Evolutionary conservation across 257 asterid genomes (phyloP).

Genomic region (Nicotiana knightiana): DNA sequence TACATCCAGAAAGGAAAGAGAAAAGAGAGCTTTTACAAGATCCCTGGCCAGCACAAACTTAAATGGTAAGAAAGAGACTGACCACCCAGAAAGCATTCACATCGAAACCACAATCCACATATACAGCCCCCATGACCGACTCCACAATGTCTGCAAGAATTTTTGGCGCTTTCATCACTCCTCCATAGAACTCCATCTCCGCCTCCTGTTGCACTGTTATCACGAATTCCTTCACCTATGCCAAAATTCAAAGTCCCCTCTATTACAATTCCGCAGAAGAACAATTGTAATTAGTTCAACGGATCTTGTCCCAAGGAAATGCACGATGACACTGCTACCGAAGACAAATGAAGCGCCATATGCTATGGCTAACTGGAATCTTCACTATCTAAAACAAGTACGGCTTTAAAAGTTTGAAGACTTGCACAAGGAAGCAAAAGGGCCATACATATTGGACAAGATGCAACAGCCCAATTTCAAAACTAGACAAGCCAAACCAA

Average conservation of each 20-base stretch:
- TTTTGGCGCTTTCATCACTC: conserved; percentile 69
- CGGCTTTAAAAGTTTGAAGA: not conserved
- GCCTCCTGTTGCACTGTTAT: conserved; percentile 39
- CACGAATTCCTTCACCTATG: conserved; percentile 66
- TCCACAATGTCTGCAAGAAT: conserved; percentile 82
- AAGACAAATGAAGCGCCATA: not conserved
- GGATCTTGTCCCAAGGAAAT: not conserved
- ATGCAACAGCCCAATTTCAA: not conserved
- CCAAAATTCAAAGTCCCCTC: not conserved
- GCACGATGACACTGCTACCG: not conserved
- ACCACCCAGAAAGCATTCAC: conserved; percentile 28
- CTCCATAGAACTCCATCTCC: conserved; percentile 54
- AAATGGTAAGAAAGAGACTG: conserved; percentile 7
- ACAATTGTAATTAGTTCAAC: not conserved
- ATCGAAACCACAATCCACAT: conserved; percentile 32
- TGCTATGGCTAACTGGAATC: not conserved
- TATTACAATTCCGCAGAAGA: not conserved
- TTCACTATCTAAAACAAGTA: not conserved
- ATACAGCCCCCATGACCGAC: conserved; percentile 65
- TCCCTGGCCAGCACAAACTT: not conserved
- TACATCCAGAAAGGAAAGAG: not conserved
- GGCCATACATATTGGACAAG: not conserved
- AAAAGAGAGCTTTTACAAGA: not conserved
- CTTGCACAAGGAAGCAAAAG: not conserved
- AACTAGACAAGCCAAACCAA: not conserved